Conservation (phyloP, 129 eudicot species). For the Chrysanthemum makinoi region DNA sequence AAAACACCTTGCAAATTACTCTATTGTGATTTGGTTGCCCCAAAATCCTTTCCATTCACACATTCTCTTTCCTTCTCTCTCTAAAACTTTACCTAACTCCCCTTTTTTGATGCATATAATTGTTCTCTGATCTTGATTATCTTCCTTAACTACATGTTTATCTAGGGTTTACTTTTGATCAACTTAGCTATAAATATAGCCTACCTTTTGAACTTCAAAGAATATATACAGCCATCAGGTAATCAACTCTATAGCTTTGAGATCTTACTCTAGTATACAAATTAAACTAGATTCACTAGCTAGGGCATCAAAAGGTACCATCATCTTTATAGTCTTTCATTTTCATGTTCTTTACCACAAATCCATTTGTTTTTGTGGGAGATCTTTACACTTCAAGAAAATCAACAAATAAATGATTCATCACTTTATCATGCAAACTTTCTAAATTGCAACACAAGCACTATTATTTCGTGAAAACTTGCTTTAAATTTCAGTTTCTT, state of each 20-base stretch:
- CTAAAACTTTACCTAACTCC: conserved; percentile 25
- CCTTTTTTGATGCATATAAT: conserved; percentile 29
- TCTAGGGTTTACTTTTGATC: conserved; percentile 39
- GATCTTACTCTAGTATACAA: conserved; percentile 25
- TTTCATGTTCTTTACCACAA: conserved; percentile 3
- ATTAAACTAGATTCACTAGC: conserved; percentile 21
- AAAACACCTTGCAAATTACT: background rate
- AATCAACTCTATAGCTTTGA: conserved; percentile 19
- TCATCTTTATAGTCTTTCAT: conserved; percentile 21
- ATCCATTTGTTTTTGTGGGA: conserved; percentile 19
- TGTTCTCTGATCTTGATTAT: conserved; percentile 24
- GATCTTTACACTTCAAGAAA: conserved; percentile 7
- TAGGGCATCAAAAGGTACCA: conserved; percentile 29
- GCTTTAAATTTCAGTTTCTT: conserved; percentile 21
- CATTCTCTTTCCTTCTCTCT: conserved; percentile 11
- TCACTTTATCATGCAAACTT: conserved; percentile 15
- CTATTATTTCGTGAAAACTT: conserved; percentile 20
- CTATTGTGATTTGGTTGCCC: conserved; percentile 23
- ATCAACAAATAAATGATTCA: conserved; percentile 17
- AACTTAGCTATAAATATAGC: conserved; percentile 14
- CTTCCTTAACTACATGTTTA: conserved; percentile 23
- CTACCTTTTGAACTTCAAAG: conserved; percentile 8
- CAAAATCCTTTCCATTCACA: conserved; percentile 19
- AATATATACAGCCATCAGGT: conserved; percentile 18
- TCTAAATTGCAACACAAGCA: conserved; percentile 11